Evolutionary conservation across 345 rosid genomes (phyloP).

Genomic region (Carallia pectinifolia): DNA sequence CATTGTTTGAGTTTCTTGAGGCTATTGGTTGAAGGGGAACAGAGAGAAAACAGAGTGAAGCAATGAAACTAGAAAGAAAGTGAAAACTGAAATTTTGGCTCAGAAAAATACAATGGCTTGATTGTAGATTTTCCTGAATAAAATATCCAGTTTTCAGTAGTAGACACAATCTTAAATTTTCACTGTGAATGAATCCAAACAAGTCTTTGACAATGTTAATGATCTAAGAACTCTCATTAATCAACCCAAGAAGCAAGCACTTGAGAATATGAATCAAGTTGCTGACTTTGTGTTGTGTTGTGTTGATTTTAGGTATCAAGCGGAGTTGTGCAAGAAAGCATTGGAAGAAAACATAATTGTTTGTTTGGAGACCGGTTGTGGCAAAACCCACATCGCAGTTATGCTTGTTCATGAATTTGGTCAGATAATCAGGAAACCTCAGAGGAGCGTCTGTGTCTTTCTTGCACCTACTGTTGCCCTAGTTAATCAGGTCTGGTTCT

Average conservation of each 20-base stretch:
- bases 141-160: too few species aligned
- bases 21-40: neutral
- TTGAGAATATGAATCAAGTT: neutral
- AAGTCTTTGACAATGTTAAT: too few species aligned
- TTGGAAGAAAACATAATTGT: slow-evolving; percentile 75
- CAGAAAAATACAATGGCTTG: neutral
- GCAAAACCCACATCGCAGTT: slow-evolving; percentile 93
- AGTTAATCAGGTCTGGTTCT: slow-evolving; percentile 69
- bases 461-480: slow-evolving; percentile 93
- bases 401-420: slow-evolving; percentile 72
- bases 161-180: too few species aligned
- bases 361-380: slow-evolving; percentile 82
- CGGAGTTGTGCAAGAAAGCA: slow-evolving; percentile 82
- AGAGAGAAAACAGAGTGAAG: neutral
- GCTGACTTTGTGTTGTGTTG: slow-evolving; percentile 12
- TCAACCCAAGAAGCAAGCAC: too few species aligned
- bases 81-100: neutral
- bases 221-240: too few species aligned
- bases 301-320: slow-evolving; percentile 59
- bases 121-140: neutral
- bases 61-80: neutral
- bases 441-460: slow-evolving; percentile 58
- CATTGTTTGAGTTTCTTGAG: neutral
- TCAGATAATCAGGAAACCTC: slow-evolving; percentile 67
- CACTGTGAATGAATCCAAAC: too few species aligned